Evolutionary conservation across 805 yeast species (phyloP).

Genomic region (Kregervanrija delftensis): DNA sequence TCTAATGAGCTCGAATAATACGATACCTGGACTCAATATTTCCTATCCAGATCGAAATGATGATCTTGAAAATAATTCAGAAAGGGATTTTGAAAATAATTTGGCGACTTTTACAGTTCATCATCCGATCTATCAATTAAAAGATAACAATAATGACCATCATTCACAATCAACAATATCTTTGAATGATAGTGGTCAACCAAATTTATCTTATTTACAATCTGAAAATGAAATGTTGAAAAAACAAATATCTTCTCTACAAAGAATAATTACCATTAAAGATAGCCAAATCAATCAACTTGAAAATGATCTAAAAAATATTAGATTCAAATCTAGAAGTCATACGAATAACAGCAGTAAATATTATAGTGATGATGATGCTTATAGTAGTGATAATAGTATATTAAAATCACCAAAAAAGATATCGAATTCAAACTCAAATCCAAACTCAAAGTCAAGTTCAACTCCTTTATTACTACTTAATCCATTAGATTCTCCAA

Average conservation of each 20-base stretch:
- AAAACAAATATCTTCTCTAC: slow-evolving; percentile 5
- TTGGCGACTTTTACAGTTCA: no score
- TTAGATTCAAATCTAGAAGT: not conserved
- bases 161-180: no score
- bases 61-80: no score
- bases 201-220: not conserved
- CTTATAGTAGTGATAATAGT: no score
- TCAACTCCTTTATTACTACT: not conserved
- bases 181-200: not conserved
- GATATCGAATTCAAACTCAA: not conserved
- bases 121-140: no score
- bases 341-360: no score
- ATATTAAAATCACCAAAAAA: not conserved
- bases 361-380: no score
- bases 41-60: no score
- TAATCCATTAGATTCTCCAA: slow-evolving; percentile 22
- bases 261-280: slow-evolving; percentile 5
- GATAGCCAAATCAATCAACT: slow-evolving; percentile 8
- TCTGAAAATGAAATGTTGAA: slow-evolving; percentile 7
- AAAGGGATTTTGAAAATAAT: no score
- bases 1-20: no score
- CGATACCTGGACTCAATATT: no score
- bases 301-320: not conserved
- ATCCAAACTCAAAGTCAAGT: not conserved
- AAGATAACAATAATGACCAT: no score